These are phyloP conservation scores for Lasiodiplodia gonubiensis DNA, from an alignment of 2,329 filamentous ascomycete genomes.

Conservation along the genomic window DNA sequence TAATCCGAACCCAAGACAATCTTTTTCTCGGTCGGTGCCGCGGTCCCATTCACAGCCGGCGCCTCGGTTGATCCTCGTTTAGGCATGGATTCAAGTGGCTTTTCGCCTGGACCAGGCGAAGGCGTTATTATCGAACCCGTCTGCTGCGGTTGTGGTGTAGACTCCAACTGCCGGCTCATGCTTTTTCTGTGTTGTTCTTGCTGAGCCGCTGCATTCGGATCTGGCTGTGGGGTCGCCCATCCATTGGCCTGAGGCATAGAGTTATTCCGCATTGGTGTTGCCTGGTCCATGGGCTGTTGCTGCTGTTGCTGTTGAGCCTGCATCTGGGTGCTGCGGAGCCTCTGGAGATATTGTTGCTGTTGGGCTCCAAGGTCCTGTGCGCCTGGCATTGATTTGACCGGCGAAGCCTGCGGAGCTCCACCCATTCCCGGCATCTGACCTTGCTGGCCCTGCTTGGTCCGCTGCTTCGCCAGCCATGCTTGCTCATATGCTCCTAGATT, in stretches of 20 bases:
- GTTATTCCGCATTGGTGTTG: slow-evolving; percentile 25
- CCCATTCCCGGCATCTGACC: slow-evolving; percentile 46
- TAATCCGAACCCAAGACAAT: slow-evolving; percentile 30
- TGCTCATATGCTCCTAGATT: slow-evolving; percentile 81
- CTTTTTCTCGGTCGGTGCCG: slow-evolving; percentile 28
- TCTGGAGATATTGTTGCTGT: slow-evolving; percentile 36
- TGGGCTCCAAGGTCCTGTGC: slow-evolving; percentile 57
- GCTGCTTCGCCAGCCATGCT: slow-evolving; percentile 64
- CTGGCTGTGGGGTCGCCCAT: slow-evolving; percentile 52
- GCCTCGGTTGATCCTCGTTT: slow-evolving; percentile 29
- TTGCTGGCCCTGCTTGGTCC: slow-evolving; percentile 43
- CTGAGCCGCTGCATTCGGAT: slow-evolving; percentile 33
- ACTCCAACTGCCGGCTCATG: slow-evolving; percentile 44
- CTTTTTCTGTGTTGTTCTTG: slow-evolving; percentile 43
- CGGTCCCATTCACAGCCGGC: slow-evolving; percentile 33
- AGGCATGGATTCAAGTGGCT: slow-evolving; percentile 34
- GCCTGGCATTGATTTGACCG: slow-evolving; percentile 40
- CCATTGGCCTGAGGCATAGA: slow-evolving; percentile 45
- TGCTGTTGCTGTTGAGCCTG: slow-evolving; percentile 20
- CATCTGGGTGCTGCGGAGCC: slow-evolving; percentile 21
- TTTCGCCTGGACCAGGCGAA: slow-evolving; percentile 38
- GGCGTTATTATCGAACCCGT: slow-evolving; percentile 36
- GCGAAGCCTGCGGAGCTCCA: slow-evolving; percentile 40
- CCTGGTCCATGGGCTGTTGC: slow-evolving; percentile 19
- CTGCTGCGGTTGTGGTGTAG: slow-evolving; percentile 41